phyloP scores from a whole-genome alignment of 129 eudicot genomes.

The Flaveria sonorensis region DNA sequence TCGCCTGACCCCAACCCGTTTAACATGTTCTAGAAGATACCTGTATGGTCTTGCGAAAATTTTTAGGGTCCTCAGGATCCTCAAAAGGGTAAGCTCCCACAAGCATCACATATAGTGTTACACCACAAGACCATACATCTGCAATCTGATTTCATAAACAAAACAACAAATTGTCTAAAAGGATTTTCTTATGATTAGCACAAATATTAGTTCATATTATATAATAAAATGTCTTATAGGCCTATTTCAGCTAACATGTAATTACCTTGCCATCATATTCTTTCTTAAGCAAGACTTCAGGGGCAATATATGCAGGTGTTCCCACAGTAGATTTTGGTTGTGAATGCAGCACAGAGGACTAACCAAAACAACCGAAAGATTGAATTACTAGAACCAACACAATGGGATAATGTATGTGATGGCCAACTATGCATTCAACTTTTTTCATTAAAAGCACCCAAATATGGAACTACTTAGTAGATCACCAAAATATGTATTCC shows the following conservation, averaged over 20 bases:
- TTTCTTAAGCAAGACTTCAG: conserved; percentile 72
- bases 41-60: conserved; percentile 69
- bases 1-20: no score
- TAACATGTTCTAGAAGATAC: no score
- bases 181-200: no score
- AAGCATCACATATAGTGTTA: conserved; percentile 88
- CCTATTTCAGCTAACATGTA: no score
- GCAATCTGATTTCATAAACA: conserved; percentile 53
- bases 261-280: conserved; percentile 67
- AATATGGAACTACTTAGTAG: not conserved
- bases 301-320: conserved; percentile 79
- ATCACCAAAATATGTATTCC: no score
- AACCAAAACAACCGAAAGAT: conserved; percentile 4
- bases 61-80: conserved; percentile 70
- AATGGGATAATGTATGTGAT: no score
- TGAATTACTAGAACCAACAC: no score
- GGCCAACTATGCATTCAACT: not conserved
- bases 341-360: conserved; percentile 83
- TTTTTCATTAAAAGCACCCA: not conserved
- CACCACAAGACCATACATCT: conserved; percentile 99
- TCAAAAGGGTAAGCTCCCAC: conserved; percentile 96
- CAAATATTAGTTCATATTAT: no score
- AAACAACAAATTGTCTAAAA: no score
- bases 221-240: no score
- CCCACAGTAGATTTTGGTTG: conserved; percentile 87